phyloP scores from a whole-genome alignment of 2,329 filamentous ascomycete genomes.

The Diaporthe ilicicola region DNA sequence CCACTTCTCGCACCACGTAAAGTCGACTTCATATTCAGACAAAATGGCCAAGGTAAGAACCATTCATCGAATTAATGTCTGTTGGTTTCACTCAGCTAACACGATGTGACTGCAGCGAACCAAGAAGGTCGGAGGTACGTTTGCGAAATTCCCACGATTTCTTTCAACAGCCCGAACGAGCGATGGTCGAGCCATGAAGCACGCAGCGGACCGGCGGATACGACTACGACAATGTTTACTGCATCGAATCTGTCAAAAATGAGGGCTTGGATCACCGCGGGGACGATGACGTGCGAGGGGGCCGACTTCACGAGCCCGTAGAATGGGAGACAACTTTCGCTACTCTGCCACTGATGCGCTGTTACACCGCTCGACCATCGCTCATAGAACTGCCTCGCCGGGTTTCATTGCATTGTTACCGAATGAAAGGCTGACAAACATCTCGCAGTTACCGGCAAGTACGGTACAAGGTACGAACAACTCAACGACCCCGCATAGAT shows the following conservation, averaged over 20 bases:
- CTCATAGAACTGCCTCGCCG: not conserved
- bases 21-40: conserved; percentile 32
- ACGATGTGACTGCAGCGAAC: conserved; percentile 65
- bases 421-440: conserved; percentile 24
- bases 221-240: not conserved
- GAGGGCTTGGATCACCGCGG: not conserved
- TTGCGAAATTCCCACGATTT: conserved; percentile 21
- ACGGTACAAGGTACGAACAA: conserved; percentile 86
- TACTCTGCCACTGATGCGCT: not conserved
- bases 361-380: conserved; percentile 8
- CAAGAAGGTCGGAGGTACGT: conserved; percentile 72
- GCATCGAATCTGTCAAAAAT: not conserved
- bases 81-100: not conserved
- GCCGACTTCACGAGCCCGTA: not conserved
- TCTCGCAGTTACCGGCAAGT: conserved; percentile 96
- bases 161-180: conserved; percentile 21
- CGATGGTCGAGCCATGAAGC: conserved; percentile 30
- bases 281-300: conserved; percentile 17
- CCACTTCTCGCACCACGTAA: conserved; percentile 33
- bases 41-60: conserved; percentile 34
- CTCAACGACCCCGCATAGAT: conserved; percentile 37
- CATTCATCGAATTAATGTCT: not conserved
- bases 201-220: not conserved
- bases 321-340: not conserved
- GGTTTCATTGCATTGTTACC: too few species aligned